Evolutionary conservation across 1,284 basidiomycete species (phyloP).

Genomic region (Inonotus hispidus): DNA sequence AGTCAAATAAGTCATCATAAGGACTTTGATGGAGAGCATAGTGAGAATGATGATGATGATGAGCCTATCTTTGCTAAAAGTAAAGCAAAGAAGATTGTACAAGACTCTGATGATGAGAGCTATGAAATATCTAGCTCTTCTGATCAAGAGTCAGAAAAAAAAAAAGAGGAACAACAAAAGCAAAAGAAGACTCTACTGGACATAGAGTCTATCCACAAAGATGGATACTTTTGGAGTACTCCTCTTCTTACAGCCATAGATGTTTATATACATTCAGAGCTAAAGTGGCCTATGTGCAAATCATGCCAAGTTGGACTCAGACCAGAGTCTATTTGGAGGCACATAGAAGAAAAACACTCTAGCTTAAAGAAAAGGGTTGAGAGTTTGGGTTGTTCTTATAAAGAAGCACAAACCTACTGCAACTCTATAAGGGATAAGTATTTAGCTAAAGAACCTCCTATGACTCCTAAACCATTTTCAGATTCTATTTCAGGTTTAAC

Average conservation of each 20-base stretch:
- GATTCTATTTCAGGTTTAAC: neutral
- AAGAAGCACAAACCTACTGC: neutral
- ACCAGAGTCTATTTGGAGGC: neutral
- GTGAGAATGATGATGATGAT: too few relatives aligned
- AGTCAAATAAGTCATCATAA: too few relatives aligned
- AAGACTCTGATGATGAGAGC: too few relatives aligned
- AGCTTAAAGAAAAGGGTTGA: neutral
- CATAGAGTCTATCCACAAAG: neutral
- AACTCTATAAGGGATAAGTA: neutral
- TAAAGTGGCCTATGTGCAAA: neutral
- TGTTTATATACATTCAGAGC: neutral
- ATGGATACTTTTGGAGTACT: neutral
- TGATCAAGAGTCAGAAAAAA: too few relatives aligned
- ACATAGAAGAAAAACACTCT: neutral
- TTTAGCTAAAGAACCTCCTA: neutral
- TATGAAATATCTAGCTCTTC: too few relatives aligned
- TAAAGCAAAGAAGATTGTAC: too few relatives aligned
- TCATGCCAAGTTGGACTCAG: neutral
- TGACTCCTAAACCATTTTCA: neutral
- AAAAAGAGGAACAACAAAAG: too few relatives aligned
- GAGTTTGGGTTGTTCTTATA: neutral
- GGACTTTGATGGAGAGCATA: too few relatives aligned
- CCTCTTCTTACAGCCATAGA: neutral
- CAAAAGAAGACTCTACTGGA: too few relatives aligned
- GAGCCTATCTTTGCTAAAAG: too few relatives aligned